Base-by-base conservation (phyloP, 306 rosid species). In the Glycine latifolia region DNA sequence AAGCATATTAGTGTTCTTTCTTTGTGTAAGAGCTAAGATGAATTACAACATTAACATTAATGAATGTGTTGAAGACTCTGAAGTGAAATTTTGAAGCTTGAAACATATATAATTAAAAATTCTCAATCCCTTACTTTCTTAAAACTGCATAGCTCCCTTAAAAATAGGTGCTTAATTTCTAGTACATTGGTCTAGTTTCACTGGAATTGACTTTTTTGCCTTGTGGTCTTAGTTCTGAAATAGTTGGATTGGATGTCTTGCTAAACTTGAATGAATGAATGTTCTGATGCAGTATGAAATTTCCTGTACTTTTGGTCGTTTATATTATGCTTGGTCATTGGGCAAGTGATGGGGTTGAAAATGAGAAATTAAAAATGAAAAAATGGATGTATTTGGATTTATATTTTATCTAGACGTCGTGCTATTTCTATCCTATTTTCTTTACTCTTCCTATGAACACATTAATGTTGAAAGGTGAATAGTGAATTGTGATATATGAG, bases 131-230 rank as follows among this genome's bases (percentile, higher is more conserved):
- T 33, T 35, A 13, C 31, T 59, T 44, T 44, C 62, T 13, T 53
- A 46, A 39, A 47, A 37, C 61, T 33, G 31, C 44, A 62, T 52
- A 2, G 16, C 8, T 9, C 58, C 14, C 85, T 41, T 66, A 13
- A n/a, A 55, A 48, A 31, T 7, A 58, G 31, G 50, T 31, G 20
- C 75, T 50, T 43, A 3, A 9, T 63, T 48, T 54, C 15, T 17
- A 17, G 58, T 72, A 37, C 43, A 6, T 8, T 62, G 56, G 72
- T 31, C 7, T 4, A 46, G 20, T 20, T 76, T 14, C 47, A 76
- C 59, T 31, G 59, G 31, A 61, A 39, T 77, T 69, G 71, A 75
- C 71, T 31, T 63, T n/a, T 80, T 70, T 67, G 11, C 56, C 75
- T 33, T 0, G n/a, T 33, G 60, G 62, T 33, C 33, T 44, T 48